These are phyloP conservation scores for Botryosphaeria dothidea DNA, from an alignment of 2,329 filamentous ascomycete genomes.

Conservation along the genomic window DNA sequence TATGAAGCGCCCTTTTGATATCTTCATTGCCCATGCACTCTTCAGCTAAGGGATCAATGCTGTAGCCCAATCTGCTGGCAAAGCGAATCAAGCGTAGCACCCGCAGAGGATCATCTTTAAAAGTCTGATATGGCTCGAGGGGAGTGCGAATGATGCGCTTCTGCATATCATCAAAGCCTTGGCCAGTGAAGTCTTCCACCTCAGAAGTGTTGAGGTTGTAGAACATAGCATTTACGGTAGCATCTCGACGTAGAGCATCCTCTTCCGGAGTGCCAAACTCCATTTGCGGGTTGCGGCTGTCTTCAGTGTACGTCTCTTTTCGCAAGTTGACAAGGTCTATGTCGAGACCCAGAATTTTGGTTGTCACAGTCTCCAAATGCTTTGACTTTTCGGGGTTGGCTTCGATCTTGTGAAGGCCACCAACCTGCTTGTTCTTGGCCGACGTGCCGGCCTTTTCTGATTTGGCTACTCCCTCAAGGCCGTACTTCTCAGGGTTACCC, in stretches of 20 bases:
- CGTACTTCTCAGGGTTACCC: conserved; percentile 63
- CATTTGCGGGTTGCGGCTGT: conserved; percentile 87
- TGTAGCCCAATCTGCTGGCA: conserved; percentile 78
- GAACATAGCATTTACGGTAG: conserved; percentile 93
- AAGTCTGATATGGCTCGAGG: conserved; percentile 84
- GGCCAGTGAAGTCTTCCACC: conserved; percentile 81
- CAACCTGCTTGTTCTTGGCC: conserved; percentile 60
- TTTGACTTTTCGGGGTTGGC: conserved; percentile 96
- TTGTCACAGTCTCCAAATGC: conserved; percentile 89
- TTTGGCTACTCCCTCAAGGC: conserved; percentile 42
- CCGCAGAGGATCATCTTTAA: conserved; percentile 88
- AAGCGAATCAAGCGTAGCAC: conserved; percentile 88
- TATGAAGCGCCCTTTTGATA: conserved; percentile 76
- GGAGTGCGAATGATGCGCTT: conserved; percentile 78
- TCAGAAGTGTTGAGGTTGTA: conserved; percentile 81
- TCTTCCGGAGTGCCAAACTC: conserved; percentile 92
- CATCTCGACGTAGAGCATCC: conserved; percentile 85
- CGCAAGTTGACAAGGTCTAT: conserved; percentile 93
- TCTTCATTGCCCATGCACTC: conserved; percentile 73
- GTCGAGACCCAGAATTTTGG: conserved; percentile 80
- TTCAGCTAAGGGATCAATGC: conserved; percentile 70
- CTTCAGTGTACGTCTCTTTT: conserved; percentile 86
- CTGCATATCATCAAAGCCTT: conserved; percentile 73
- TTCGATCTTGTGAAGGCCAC: conserved; percentile 82
- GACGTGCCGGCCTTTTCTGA: conserved; percentile 40